Evolutionary conservation across 225 moss, liverwort and hornwort species (phyloP).

Genomic region (Ulota crispa): DNA sequence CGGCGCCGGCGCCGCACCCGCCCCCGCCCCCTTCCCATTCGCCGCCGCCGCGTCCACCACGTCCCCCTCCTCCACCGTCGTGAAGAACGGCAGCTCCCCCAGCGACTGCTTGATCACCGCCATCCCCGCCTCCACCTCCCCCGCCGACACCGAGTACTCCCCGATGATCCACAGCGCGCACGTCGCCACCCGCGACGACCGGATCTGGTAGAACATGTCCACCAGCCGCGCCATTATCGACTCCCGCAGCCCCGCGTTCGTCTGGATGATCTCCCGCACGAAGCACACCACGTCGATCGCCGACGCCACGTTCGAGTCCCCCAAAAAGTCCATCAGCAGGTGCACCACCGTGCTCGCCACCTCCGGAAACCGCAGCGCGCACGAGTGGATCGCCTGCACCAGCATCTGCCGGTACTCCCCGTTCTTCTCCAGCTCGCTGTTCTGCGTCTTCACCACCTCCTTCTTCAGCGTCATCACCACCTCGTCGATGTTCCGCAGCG

Average conservation of each 20-base stretch:
- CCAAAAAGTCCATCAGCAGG: slow-evolving; percentile 83
- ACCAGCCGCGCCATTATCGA: slow-evolving; percentile 80
- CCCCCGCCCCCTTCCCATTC: no score
- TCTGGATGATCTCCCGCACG: slow-evolving; percentile 86
- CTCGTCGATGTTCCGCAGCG: slow-evolving; percentile 87
- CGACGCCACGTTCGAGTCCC: slow-evolving; percentile 85
- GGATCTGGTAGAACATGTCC: slow-evolving; percentile 89
- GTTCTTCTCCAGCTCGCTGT: slow-evolving; percentile 65
- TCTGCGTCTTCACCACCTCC: slow-evolving; percentile 92
- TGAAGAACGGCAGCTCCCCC: slow-evolving; percentile 86
- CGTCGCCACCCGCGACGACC: slow-evolving; percentile 84
- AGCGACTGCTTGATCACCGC: slow-evolving; percentile 81
- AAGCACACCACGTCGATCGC: slow-evolving; percentile 94
- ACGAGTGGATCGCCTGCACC: slow-evolving; percentile 59
- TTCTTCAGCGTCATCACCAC: slow-evolving; percentile 66
- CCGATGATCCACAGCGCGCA: slow-evolving; percentile 96
- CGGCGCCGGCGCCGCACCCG: no score
- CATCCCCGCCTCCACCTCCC: slow-evolving; percentile 85
- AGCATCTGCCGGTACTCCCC: slow-evolving; percentile 66
- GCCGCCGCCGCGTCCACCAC: background rate
- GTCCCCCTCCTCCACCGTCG: slow-evolving; percentile 68
- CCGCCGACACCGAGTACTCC: slow-evolving; percentile 74
- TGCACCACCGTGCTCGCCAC: slow-evolving; percentile 62
- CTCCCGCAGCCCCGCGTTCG: slow-evolving; percentile 80
- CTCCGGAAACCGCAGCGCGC: slow-evolving; percentile 58